These are phyloP conservation scores for Pterocarpus santalinus DNA, from an alignment of 306 rosid species.

Conservation along the genomic window DNA sequence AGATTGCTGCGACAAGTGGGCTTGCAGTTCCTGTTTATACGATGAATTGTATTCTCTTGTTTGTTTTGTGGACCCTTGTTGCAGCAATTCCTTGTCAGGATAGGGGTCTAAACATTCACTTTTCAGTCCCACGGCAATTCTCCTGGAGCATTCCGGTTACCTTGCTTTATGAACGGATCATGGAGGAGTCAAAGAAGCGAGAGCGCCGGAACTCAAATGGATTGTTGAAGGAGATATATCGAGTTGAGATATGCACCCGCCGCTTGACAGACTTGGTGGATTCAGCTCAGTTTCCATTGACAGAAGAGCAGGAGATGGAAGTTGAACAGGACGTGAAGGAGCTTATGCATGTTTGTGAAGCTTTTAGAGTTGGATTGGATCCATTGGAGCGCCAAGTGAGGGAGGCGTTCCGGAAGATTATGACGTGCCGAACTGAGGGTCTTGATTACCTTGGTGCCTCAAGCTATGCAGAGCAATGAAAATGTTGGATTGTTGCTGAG, in stretches of 20 bases:
- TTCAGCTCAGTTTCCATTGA: constrained; percentile 77
- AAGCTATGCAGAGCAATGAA: constrained; percentile 53
- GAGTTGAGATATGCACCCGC: constrained; percentile 70
- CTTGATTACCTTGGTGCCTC: constrained; percentile 72
- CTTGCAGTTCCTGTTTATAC: constrained; percentile 75
- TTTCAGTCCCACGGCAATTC: constrained; percentile 72
- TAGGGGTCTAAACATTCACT: constrained; percentile 74
- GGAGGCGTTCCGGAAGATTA: constrained; percentile 77
- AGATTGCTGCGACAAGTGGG: constrained; percentile 68
- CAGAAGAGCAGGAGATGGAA: constrained; percentile 72
- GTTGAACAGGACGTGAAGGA: constrained; percentile 66
- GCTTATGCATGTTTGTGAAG: constrained; percentile 63
- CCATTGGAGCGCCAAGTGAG: constrained; percentile 84
- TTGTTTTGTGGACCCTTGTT: constrained; percentile 82
- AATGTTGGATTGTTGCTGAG: constrained; percentile 44
- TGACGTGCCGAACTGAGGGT: constrained; percentile 81
- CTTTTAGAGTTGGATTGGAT: constrained; percentile 69
- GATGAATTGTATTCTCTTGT: constrained; percentile 74
- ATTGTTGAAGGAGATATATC: constrained; percentile 89
- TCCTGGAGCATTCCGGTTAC: constrained; percentile 71
- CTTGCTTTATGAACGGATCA: constrained; percentile 72
- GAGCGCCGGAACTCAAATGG: constrained; percentile 78
- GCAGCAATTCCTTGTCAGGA: constrained; percentile 98
- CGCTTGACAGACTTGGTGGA: constrained; percentile 78
- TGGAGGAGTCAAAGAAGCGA: constrained; percentile 83